Evolutionary conservation across 164 flowering plant species (phyloP).

Genomic region (Umbilicus rupestris): DNA sequence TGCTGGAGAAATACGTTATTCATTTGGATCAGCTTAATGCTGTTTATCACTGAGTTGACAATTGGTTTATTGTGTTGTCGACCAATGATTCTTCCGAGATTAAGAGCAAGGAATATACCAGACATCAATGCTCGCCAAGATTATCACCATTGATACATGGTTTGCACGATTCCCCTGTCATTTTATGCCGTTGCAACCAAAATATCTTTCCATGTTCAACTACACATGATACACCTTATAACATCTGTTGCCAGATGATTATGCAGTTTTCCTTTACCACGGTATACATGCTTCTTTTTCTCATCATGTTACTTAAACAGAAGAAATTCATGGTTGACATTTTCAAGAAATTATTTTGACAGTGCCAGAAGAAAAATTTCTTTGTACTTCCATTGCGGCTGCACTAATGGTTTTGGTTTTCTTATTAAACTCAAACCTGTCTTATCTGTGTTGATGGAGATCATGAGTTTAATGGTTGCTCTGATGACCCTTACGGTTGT

Average conservation of each 20-base stretch:
- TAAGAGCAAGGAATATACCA: slow-evolving; percentile 17
- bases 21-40: slow-evolving; percentile 39
- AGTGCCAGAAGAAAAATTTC: no score
- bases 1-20: slow-evolving; percentile 53
- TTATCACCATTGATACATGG: neutral
- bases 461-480: no score
- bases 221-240: neutral
- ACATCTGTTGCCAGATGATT: neutral
- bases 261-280: neutral
- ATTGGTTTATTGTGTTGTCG: slow-evolving; percentile 37
- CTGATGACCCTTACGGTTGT: no score
- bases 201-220: neutral
- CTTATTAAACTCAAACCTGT: no score
- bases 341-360: no score
- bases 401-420: no score
- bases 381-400: no score
- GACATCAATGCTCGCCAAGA: slow-evolving; percentile 13
- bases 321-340: neutral
- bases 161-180: neutral
- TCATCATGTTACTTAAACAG: neutral
- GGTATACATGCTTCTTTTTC: neutral
- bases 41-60: slow-evolving; percentile 36
- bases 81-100: slow-evolving; percentile 44
- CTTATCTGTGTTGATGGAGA: no score
- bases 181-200: neutral